A percentile compares a stretch with the other conserved stretches of the same genome.
phyloP scores from a whole-genome alignment of 1,284 basidiomycete species.

The Austroboletus novae-zelandiae region DNA sequence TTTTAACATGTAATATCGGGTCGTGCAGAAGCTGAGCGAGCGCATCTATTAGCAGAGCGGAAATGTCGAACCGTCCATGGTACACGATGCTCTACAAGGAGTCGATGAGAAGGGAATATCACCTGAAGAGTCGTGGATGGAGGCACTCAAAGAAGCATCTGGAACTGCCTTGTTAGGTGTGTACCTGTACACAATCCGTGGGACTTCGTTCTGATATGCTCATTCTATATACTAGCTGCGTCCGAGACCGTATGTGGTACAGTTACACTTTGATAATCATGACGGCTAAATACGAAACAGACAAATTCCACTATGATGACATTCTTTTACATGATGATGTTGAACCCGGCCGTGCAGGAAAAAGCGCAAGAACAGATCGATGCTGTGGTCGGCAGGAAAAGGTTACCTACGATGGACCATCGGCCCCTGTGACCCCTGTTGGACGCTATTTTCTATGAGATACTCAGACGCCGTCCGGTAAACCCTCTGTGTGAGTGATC shows the following conservation, averaged over 20 bases:
- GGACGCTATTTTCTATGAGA: background rate
- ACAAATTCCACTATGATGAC: conserved; percentile 7
- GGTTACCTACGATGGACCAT: too few relatives aligned
- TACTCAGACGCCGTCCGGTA: too few relatives aligned
- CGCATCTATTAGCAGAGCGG: background rate
- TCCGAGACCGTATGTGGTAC: conserved; percentile 8
- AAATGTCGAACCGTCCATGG: background rate
- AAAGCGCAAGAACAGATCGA: too few relatives aligned
- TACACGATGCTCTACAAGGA: too few relatives aligned
- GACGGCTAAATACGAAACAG: background rate
- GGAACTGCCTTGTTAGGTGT: conserved; percentile 5
- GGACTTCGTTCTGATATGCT: background rate
- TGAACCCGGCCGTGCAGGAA: background rate
- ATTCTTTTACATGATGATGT: conserved; percentile 34
- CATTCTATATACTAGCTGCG: background rate
- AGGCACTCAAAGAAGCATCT: conserved; percentile 2
- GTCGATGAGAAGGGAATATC: background rate
- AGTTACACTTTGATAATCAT: background rate
- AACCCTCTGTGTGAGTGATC: too few relatives aligned
- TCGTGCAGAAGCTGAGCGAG: background rate
- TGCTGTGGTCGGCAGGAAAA: too few relatives aligned
- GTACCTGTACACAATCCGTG: background rate
- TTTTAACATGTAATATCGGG: background rate
- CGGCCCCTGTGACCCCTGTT: too few relatives aligned
- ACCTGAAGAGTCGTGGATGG: background rate